Evolutionary conservation across 2,329 filamentous ascomycete genomes (phyloP), one percentile per base, ranked within the genome.

Genomic region (Dryadomyces sulphureus): DNA sequence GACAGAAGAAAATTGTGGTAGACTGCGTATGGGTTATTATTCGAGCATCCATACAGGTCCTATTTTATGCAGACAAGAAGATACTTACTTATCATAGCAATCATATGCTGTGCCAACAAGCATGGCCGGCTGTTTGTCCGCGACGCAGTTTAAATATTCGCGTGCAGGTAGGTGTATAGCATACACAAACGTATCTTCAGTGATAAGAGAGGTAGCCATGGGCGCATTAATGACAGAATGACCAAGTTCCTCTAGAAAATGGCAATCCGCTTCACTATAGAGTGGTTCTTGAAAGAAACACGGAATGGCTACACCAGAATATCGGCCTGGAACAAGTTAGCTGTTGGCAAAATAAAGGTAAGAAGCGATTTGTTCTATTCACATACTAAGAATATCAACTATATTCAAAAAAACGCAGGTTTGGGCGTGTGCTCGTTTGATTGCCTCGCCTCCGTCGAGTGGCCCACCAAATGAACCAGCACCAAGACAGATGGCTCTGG

Each of bases 141-240:
- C 54, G 2, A 84, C 59, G 0, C 76, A 66, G 6, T 65, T 57
- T 20, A 69, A 62, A 43, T 76, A 84, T 36, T 72, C 66, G 34
- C 61, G 64, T 20, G 62, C 64, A 47, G 77, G 77, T 48, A 79
- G 66, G 43, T 83, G 79, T 0, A 83, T 67, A 1, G 75, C 79
- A 51, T 74, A 84, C 2, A 81, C 63, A 1, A 85, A 56, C 0
- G 74, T 70, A 0, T 60, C 54, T 0, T 55, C 41, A 16, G 68
- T 64, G 9, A 84, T 64, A 6, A 66, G 53, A 0, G 66, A 57
- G 52, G 75, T 79, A 0, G 68, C 79, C 0, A 47, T 55, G 0
- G 81, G 80, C 2, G 71, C 63, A 1, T 70, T 62, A 4, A 73
- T 62, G 4, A 72, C 63, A 2, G 60, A 46, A 44, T 75, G 73